Evolutionary conservation across 306 rosid species (phyloP).

Genomic region (Albizia julibrissin): DNA sequence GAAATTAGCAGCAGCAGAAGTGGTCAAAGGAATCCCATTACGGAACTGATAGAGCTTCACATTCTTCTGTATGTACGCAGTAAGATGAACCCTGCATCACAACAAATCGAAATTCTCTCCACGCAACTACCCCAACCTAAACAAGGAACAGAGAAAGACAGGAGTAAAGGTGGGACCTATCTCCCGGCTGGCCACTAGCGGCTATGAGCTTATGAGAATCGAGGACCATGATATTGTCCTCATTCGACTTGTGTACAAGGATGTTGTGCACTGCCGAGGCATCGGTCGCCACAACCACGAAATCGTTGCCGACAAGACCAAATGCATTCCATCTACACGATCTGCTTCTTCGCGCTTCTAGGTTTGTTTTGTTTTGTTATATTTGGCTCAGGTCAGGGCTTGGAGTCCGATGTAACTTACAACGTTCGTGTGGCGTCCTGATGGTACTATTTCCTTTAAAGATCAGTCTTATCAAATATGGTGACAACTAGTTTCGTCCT

Average conservation of each 20-base stretch:
- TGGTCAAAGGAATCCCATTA: constrained; percentile 70
- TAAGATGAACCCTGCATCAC: constrained; percentile 62
- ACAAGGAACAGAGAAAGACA: neutral
- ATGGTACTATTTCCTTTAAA: too few species aligned
- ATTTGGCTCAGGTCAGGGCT: too few species aligned
- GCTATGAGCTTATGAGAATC: constrained; percentile 95
- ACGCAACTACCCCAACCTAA: neutral
- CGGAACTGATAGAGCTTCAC: constrained; percentile 69
- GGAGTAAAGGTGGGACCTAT: constrained; percentile 48
- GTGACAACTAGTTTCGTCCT: too few species aligned
- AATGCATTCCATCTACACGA: constrained; percentile 93
- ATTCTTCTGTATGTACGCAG: constrained; percentile 72
- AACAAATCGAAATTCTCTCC: neutral
- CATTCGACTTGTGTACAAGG: constrained; percentile 88
- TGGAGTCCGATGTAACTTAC: too few species aligned
- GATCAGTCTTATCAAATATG: too few species aligned
- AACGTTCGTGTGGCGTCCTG: too few species aligned
- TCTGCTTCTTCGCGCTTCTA: too few species aligned
- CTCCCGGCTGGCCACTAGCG: constrained; percentile 94
- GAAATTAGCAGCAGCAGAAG: constrained; percentile 72
- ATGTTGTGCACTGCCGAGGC: constrained; percentile 57
- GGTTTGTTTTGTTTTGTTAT: too few species aligned
- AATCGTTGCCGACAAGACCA: constrained; percentile 80
- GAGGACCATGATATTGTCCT: constrained; percentile 98
- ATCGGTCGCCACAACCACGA: constrained; percentile 84